Conservation (phyloP, 1,284 basidiomycete genomes). For the Naganishia sp. region DNA sequence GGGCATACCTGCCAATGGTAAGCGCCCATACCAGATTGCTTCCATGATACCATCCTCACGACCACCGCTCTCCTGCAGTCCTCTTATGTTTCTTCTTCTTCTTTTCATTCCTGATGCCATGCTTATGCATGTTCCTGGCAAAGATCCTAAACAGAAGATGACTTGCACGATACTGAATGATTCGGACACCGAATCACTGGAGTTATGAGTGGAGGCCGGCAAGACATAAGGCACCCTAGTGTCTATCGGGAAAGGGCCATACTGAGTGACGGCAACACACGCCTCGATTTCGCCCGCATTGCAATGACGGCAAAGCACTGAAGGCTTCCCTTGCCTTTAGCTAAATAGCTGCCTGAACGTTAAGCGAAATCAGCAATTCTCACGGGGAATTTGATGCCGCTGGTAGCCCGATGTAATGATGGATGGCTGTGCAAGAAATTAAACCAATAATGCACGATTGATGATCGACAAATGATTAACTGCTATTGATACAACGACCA, state of each 20-base stretch:
- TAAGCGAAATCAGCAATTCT: too few species aligned
- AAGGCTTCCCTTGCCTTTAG: too few species aligned
- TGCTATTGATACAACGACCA: slow-evolving; percentile 29
- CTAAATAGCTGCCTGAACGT: too few species aligned
- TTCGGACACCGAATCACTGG: background rate
- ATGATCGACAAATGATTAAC: slow-evolving; percentile 22
- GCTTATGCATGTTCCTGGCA: background rate
- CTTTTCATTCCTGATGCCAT: slow-evolving; percentile 1
- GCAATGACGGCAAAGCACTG: too few species aligned
- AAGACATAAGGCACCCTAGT: background rate
- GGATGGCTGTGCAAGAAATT: background rate
- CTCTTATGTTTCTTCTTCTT: background rate
- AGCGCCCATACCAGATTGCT: too few species aligned
- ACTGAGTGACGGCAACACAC: too few species aligned
- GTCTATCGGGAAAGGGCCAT: background rate
- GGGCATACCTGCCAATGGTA: too few species aligned
- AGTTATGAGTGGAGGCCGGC: background rate
- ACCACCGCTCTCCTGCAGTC: background rate
- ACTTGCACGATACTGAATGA: background rate
- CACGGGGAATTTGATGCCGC: too few species aligned
- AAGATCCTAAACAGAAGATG: background rate
- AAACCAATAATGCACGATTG: slow-evolving; percentile 25
- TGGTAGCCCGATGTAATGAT: background rate
- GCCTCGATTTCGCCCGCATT: too few species aligned
- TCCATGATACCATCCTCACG: too few species aligned